phyloP scores from a whole-genome alignment of 2,329 filamentous ascomycete genomes.

The Xylaria sp. region DNA sequence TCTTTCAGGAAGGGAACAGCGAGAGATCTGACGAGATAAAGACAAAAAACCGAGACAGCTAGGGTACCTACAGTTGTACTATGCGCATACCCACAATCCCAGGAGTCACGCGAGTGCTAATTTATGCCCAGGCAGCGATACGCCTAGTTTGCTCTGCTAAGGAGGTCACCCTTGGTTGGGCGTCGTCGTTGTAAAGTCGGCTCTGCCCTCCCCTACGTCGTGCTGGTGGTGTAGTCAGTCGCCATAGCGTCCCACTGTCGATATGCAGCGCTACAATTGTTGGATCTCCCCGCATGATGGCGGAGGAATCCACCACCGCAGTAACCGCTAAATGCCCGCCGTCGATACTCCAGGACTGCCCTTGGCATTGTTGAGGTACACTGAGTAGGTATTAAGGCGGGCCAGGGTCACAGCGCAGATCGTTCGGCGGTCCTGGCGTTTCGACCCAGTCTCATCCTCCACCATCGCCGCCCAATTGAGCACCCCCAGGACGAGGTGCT shows the following conservation, averaged over 20 bases:
- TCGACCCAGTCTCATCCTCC: not conserved
- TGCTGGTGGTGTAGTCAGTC: no score
- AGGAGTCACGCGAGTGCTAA: not conserved
- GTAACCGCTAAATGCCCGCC: not conserved
- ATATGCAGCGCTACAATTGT: conserved; percentile 21
- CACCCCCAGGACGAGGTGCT: not conserved
- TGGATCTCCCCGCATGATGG: conserved; percentile 21
- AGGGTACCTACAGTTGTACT: not conserved
- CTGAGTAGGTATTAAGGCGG: not conserved
- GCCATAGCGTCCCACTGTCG: not conserved
- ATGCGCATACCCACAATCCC: not conserved
- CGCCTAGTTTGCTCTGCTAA: not conserved
- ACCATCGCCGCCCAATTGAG: not conserved
- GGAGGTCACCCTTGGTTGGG: not conserved
- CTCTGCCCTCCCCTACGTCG: not conserved
- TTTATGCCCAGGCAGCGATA: not conserved
- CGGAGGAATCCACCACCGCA: not conserved
- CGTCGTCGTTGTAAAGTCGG: not conserved
- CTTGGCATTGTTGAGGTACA: not conserved
- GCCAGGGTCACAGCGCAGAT: not conserved
- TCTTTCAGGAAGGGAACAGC: not conserved
- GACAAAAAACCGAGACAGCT: not conserved
- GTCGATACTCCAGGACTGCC: not conserved
- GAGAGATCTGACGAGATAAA: not conserved
- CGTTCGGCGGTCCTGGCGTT: not conserved